Evolutionary conservation across 192 early-diverging fungal genomes (phyloP), one percentile per base, ranked within the genome.

Genomic region (Rhizoclosmatium sp.): DNA sequence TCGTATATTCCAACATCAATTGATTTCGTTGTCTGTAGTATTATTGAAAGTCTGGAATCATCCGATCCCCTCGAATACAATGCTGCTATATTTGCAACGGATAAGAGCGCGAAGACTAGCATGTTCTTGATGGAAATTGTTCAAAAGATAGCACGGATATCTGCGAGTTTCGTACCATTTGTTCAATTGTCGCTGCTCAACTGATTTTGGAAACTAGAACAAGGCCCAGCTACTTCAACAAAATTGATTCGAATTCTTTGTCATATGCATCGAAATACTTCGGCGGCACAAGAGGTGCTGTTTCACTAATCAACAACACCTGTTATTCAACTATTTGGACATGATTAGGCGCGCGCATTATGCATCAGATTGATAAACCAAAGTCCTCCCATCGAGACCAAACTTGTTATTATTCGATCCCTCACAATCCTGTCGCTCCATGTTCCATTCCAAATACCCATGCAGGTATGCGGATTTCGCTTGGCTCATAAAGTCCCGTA

Each of bases 201-300:
- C 14, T 9, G 46, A 40, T 44, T 71, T 12, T 10, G 42, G 12
- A 7, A 64, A 44, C 16, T 46, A 77, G 75, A 77, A 65, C 75
- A 77, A 68, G 75, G 75, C 9, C 39, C 65, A 21, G 14, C 64
- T 12, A 77, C 54, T 48, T 77, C 65, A n/a, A 68, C 44, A 44
- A 77, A 77, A 23, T 58, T 77, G 62, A 68, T 77, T 68, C 75
- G 65, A 9, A 68, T 77, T 68, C 51, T 77, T 16, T 23, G 75
- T 21, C 65, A 51, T 23, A 56, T 77, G 75, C 46, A 68, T 77
- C 75, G 75, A 12, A 23, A 77, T 45, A 7, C 12, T 40, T 4
- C 21, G 12, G 75, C 75, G 9, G 47, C 75, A 7, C 31, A 19
- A 68, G 54, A 77, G 65, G 75, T 75, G 5, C 10, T 10, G 10